A percentile compares a stretch with the other conserved stretches of the same genome.
phyloP scores from a whole-genome alignment of 2,329 filamentous ascomycete species.

The Pyricularia sp. region DNA sequence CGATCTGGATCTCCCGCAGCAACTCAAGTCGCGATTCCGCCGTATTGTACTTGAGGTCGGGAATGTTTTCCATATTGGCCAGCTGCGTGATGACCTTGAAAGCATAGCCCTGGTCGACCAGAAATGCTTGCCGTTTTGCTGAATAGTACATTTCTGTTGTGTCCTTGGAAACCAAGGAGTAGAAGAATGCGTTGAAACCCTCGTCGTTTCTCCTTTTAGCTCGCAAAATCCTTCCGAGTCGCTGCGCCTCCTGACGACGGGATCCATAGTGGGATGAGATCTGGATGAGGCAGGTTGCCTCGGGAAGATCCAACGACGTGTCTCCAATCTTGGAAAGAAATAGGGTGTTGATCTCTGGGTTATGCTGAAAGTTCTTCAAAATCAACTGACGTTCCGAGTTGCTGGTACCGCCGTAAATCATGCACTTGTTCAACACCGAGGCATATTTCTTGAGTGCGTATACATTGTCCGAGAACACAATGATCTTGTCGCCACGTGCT shows the following conservation, averaged over 20 bases:
- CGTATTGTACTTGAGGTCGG: slow-evolving; percentile 65
- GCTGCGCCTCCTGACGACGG: slow-evolving; percentile 86
- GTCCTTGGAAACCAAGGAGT: slow-evolving; percentile 91
- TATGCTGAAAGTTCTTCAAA: slow-evolving; percentile 87
- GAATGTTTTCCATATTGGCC: slow-evolving; percentile 74
- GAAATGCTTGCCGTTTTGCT: slow-evolving; percentile 86
- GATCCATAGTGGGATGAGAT: slow-evolving; percentile 96
- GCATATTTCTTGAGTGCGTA: slow-evolving; percentile 82
- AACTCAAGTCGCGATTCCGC: slow-evolving; percentile 71
- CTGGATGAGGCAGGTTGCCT: slow-evolving; percentile 90
- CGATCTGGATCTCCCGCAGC: slow-evolving; percentile 73
- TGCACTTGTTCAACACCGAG: slow-evolving; percentile 68
- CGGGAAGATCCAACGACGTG: slow-evolving; percentile 88
- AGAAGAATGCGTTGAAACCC: slow-evolving; percentile 98
- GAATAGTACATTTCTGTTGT: slow-evolving; percentile 97
- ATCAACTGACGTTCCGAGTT: slow-evolving; percentile 76
- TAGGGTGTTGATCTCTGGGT: slow-evolving; percentile 76
- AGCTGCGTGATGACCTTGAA: slow-evolving; percentile 98
- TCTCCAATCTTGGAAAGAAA: slow-evolving; percentile 96
- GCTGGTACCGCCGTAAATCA: slow-evolving; percentile 80
- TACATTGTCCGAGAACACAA: slow-evolving; percentile 94
- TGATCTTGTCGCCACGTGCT: slow-evolving; percentile 86
- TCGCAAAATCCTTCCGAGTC: slow-evolving; percentile 79
- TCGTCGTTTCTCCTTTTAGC: slow-evolving; percentile 93
- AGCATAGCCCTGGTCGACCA: slow-evolving; percentile 93